Base-by-base conservation (phyloP, 2,329 filamentous ascomycete genomes). In the Canariomyces notabilis region DNA sequence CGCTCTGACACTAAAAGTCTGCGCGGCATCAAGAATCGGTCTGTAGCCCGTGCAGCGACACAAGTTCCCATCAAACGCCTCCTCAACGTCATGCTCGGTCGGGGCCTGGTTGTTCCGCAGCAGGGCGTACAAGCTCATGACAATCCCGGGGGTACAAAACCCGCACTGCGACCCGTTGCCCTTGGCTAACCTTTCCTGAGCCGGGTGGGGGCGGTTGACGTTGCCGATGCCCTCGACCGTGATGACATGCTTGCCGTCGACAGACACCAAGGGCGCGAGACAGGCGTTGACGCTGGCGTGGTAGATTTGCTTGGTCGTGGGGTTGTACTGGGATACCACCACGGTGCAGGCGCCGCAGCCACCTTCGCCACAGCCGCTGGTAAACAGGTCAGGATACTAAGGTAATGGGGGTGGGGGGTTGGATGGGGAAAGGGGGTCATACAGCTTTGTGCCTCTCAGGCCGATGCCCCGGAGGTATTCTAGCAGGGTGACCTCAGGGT, bases 201-300 rank as follows among this genome's bases (percentile, higher is more conserved):
- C 75, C 2, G 91, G 87, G 70, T 98, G 93, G 5, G 93, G 93
- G 34, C 76, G 80, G 64, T 93, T 85, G 21, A 87, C 83, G 63
- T 85, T 87, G 9, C 93, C 93, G 59, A 98, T 96, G 6, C 93
- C 93, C 68, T 98, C 93, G 33, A 98, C 84, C 3, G 93, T 98
- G 62, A 98, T 90, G 61, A 97, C 89, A 76, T 98, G 93, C 65
- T 98, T 98, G 36, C 93, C 93, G 64, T 97, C 93, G 35, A 97
- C 79, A 59, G 89, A 95, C 56, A 89, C 87, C 37, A 98, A 76
- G 6, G 93, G 93, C 9, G 93, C 91, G 42, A 98, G 74, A 64
- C 93, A 98, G 34, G 93, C 93, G 64, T 98, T 98, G 49, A 97
- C 88, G 44, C 88, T 94, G 47, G 93, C 93, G 73, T 98, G 91